phyloP scores from a whole-genome alignment of 139 green algal genomes.

The Volvox africanus region DNA sequence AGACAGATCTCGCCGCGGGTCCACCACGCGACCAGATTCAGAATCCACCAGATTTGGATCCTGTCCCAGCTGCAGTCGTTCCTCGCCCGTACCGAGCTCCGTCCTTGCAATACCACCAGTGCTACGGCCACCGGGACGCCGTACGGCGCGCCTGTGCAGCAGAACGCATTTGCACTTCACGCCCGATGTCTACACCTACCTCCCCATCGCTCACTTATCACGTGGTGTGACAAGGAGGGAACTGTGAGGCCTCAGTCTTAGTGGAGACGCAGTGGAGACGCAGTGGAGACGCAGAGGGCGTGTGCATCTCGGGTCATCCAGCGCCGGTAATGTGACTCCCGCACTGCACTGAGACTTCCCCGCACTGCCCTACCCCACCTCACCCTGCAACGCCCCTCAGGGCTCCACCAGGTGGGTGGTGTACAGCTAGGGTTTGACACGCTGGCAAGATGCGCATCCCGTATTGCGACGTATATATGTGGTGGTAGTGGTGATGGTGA shows the following conservation, averaged over 20 bases:
- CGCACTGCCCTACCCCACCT: not conserved
- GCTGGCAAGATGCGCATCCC: too few relatives aligned
- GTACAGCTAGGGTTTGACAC: too few relatives aligned
- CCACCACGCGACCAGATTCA: not conserved
- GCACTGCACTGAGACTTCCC: not conserved
- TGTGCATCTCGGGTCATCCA: too few relatives aligned
- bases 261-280: too few relatives aligned
- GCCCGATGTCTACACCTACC: not conserved
- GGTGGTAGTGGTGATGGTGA: too few relatives aligned
- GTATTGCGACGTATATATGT: too few relatives aligned
- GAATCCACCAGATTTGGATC: not conserved
- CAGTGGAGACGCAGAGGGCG: too few relatives aligned
- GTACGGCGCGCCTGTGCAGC: not conserved
- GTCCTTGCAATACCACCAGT: too few relatives aligned
- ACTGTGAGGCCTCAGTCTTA: too few relatives aligned
- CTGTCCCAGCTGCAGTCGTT: not conserved
- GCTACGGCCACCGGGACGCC: not conserved
- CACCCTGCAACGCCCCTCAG: too few relatives aligned
- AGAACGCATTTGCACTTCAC: not conserved
- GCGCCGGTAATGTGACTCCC: too few relatives aligned
- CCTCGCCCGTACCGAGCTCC: conserved; percentile 7
- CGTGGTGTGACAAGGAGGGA: not conserved
- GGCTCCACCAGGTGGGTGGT: too few relatives aligned
- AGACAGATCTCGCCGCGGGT: not conserved
- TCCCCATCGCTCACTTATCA: not conserved